A percentile compares a stretch with the other conserved stretches of the same genome.
Evolutionary conservation across 2,329 filamentous ascomycete genomes (phyloP).

Genomic region (Diaporthe batatas): DNA sequence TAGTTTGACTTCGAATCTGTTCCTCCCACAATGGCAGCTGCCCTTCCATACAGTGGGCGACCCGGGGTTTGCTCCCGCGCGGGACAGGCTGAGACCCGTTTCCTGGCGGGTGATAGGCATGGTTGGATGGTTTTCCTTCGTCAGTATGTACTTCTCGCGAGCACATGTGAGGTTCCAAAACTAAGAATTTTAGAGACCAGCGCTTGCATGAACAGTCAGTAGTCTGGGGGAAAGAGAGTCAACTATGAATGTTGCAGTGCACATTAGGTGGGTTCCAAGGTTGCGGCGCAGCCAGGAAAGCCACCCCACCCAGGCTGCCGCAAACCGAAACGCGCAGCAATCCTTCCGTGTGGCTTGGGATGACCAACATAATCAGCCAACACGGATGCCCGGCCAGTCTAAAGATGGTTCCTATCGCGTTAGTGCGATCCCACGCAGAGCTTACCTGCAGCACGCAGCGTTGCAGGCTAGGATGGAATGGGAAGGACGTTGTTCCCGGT

Average conservation of each 20-base stretch:
- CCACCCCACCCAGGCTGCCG: background rate
- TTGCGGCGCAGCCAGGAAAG: slow-evolving; percentile 2
- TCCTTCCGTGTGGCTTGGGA: slow-evolving; percentile 5
- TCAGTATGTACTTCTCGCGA: background rate
- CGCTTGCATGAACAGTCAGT: background rate
- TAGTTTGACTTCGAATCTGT: slow-evolving; percentile 46
- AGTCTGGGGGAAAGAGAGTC: background rate
- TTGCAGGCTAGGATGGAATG: slow-evolving; percentile 19
- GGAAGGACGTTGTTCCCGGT: slow-evolving; percentile 19
- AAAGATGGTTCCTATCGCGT: background rate
- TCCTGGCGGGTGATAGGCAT: slow-evolving; percentile 38
- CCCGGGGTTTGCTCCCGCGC: background rate
- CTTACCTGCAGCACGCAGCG: slow-evolving; percentile 22
- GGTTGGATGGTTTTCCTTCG: background rate
- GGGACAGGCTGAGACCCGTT: slow-evolving; percentile 36
- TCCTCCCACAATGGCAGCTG: slow-evolving; percentile 51
- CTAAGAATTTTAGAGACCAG: background rate
- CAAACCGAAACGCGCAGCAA: slow-evolving; percentile 20
- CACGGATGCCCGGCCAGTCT: background rate
- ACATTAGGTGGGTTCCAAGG: background rate
- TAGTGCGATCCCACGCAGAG: slow-evolving; percentile 15
- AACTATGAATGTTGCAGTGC: background rate
- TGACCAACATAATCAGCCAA: background rate
- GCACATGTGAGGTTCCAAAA: background rate
- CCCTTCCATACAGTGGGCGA: slow-evolving; percentile 41